phyloP scores from a whole-genome alignment of 2,329 filamentous ascomycete genomes.

The Exophiala dermatitidis region DNA sequence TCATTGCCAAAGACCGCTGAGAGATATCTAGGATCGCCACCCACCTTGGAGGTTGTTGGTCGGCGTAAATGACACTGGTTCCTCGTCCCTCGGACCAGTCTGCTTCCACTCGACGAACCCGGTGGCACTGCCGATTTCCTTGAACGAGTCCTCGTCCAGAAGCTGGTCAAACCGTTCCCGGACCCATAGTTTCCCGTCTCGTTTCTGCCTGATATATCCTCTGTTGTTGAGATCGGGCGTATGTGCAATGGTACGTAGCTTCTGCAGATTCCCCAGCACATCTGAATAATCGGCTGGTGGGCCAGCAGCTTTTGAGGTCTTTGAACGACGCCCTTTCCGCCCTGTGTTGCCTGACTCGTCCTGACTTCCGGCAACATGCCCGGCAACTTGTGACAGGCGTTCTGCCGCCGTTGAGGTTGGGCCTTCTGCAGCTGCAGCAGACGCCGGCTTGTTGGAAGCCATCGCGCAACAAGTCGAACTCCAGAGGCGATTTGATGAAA shows the following conservation, averaged over 20 bases:
- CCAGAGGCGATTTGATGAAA: no score
- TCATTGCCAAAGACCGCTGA: no score
- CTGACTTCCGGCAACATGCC: not conserved
- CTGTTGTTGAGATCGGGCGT: conserved; percentile 49
- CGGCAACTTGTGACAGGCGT: conserved; percentile 8
- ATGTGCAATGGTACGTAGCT: conserved; percentile 46
- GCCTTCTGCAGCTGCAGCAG: not conserved
- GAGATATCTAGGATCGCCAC: conserved; percentile 2
- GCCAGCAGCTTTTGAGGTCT: not conserved
- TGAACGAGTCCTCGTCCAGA: conserved; percentile 50
- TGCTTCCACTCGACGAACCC: conserved; percentile 52
- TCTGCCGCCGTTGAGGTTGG: not conserved
- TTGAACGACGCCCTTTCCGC: conserved; percentile 1
- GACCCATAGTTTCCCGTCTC: conserved; percentile 59
- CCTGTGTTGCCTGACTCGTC: not conserved
- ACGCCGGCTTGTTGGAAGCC: not conserved
- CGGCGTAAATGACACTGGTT: conserved; percentile 48
- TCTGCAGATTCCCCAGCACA: conserved; percentile 50
- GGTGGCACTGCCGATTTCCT: conserved; percentile 54
- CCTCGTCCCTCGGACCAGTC: conserved; percentile 38
- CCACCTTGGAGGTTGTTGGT: conserved; percentile 57
- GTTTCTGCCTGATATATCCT: conserved; percentile 56
- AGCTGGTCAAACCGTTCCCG: conserved; percentile 53
- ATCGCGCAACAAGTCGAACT: not conserved
- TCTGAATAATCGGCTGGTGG: conserved; percentile 57